Base-by-base conservation (phyloP, 257 asterid species). In the Scutellaria barbata region DNA sequence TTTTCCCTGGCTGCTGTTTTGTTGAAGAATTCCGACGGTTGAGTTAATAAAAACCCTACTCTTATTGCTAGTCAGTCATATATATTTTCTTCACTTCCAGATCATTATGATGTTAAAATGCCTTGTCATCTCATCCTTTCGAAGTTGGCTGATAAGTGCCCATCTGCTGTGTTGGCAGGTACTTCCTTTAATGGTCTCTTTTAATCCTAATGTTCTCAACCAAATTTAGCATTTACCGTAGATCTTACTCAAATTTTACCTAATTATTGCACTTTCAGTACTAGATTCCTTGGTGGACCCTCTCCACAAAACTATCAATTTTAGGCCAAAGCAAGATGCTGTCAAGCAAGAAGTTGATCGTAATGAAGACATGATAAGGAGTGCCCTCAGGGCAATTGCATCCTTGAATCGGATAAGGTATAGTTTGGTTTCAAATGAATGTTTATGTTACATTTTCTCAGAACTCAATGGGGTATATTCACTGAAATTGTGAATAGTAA, bases 331-430 rank as follows among this genome's bases (percentile, higher is more conserved):
- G 80, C 96, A 84, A 80, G 98, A 88, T 73, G 98, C 99, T 1
- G 99, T 95, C 69, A 90, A 95, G 87, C 99, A 95, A 87, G 99
- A 95, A 82, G 95, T 95, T 68, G 99, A 95, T 68, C 98, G 97
- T 53, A 95, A 95, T 73, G 99, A 95, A 75, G 99, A 92, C 83
- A 95, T 95, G 99, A 88, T 95, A 76, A 85, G 95, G 53, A 95
- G 96, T 79, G 97, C 99, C 76, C 97, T 95, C 66, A 88, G 98
- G 17, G 92, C 89, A 20, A 92, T 95, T 72, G 92, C 98, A 57
- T 87, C 99, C 75, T 85, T 95, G 85, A 89, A 90, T 59, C 96
- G 91, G 66, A 95, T 90, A 70, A 88, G 98, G 99, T 95, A 79
- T 55, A 25, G 14, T 72, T 7, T 13, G n/a, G 30, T 68, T 80